Evolutionary conservation across 78 protist genomes (phyloP).

Genomic region (slime mould (Dictyostelium discoideum)): DNA sequence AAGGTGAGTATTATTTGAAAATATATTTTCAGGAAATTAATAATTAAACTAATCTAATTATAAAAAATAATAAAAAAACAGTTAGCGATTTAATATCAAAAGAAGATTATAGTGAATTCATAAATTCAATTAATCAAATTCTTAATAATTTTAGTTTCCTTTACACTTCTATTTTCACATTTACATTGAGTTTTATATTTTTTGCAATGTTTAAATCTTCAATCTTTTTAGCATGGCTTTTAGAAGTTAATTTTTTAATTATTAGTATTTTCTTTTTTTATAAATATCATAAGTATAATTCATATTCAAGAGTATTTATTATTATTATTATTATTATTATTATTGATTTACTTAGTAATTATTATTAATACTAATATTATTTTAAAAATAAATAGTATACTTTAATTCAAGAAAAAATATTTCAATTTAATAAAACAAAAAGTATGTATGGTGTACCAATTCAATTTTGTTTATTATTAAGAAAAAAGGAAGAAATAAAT

Average conservation of each 20-base stretch:
- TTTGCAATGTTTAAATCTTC: background rate
- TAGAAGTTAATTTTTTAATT: background rate
- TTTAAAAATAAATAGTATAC: background rate
- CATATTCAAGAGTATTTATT: background rate
- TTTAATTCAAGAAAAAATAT: background rate
- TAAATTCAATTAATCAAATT: background rate
- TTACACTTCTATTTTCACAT: background rate
- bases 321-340: background rate
- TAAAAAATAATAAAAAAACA: background rate
- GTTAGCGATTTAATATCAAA: background rate
- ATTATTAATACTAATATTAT: background rate
- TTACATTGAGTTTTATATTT: background rate
- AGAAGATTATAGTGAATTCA: background rate
- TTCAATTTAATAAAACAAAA: background rate
- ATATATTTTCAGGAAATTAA: too few relatives aligned
- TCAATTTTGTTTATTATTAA: background rate
- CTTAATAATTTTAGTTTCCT: background rate
- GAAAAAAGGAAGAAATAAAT: background rate
- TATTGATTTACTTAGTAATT: too few relatives aligned
- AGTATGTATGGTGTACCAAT: background rate
- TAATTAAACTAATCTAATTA: too few relatives aligned
- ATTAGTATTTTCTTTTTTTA: background rate
- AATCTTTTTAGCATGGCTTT: background rate
- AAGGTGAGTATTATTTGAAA: background rate
- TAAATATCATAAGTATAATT: constrained; percentile 8